Base-by-base conservation (phyloP, 305 asterid genomes). In the Solanum hybrid region DNA sequence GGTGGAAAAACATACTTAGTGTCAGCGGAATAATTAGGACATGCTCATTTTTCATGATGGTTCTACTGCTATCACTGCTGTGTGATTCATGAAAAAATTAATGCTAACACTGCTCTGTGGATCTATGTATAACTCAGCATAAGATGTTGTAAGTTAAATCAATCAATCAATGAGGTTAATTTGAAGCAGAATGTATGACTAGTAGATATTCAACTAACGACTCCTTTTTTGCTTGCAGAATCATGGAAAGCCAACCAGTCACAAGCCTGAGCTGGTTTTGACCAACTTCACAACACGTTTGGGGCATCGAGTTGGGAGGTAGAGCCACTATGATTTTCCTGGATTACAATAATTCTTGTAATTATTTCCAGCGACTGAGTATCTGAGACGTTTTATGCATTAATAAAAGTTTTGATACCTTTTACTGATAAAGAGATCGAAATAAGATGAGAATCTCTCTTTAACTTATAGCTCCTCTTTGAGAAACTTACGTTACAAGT, bases 271-370 rank as follows among this genome's bases (percentile, higher is more conserved):
- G 95, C 92, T 97, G 88, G 96, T 96, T 91, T 90, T 97, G 90
- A 95, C 91, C 90, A 96, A 97, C 92, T 97, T 97, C 94, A 96
- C 98, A 32, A 95, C 99, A 38, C 98, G 99, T 22, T 93, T 97
- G 94, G 99, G 99, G 38, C 97, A 95, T 92, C 99, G 99, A 91
- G 87, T 96, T 57, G 98, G 99, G 92, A 97, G 99, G 99, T 94
- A 93, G 10, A 26, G 33, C 34, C 83, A 15, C 89, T 29, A 73
- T 75, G 73, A 75, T 88, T 76, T 87, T 38, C 27, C 39, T 37
- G 14, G 72, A 75, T 41, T 88, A 20, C 77, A 29, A 12, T 70
- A 87, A 27, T 38, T 39, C 70, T 88, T 27, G 29, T 72, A 45
- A 37, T 38, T 37, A 14, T 88, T 51, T 83, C 15, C 75, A 15